phyloP scores from a whole-genome alignment of 352 stramenopile genomes.

The Pythium aphanidermatum region DNA sequence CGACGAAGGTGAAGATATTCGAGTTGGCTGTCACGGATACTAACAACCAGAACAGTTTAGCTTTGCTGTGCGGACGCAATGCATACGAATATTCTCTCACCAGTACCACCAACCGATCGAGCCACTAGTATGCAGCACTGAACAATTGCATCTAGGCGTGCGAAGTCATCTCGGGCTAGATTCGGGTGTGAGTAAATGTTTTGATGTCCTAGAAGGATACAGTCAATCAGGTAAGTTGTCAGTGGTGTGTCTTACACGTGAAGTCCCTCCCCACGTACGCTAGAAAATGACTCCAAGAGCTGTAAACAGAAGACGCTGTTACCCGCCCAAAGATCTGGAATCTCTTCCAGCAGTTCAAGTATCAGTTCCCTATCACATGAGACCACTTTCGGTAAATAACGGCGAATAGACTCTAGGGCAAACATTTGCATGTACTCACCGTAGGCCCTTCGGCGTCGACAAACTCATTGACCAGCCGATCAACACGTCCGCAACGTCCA shows the following conservation, averaged over 20 bases:
- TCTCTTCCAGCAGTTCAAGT: slow-evolving; percentile 20
- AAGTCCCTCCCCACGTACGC: slow-evolving; percentile 19
- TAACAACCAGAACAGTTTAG: no score
- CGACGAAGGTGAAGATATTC: no score
- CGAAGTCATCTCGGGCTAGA: slow-evolving; percentile 7
- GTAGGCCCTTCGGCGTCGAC: slow-evolving; percentile 12
- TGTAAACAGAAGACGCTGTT: slow-evolving; percentile 31
- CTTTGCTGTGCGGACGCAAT: neutral
- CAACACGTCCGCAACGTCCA: slow-evolving; percentile 25
- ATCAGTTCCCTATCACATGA: slow-evolving; percentile 18
- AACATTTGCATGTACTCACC: slow-evolving; percentile 7
- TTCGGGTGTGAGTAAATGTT: slow-evolving; percentile 10
- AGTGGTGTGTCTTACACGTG: no score
- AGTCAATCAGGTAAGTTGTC: slow-evolving; percentile 10
- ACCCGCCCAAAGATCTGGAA: slow-evolving; percentile 23
- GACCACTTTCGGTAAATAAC: no score
- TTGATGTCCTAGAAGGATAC: slow-evolving; percentile 19
- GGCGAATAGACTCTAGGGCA: no score
- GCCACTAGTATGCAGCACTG: slow-evolving; percentile 25
- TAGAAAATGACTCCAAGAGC: slow-evolving; percentile 21
- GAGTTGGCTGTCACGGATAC: no score
- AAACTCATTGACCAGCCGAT: slow-evolving; percentile 26
- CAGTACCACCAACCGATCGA: slow-evolving; percentile 14
- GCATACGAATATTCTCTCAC: slow-evolving; percentile 3
- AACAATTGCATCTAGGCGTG: slow-evolving; percentile 20